phyloP scores from a whole-genome alignment of 2,329 filamentous ascomycete species.

The Penicillium sp. region DNA sequence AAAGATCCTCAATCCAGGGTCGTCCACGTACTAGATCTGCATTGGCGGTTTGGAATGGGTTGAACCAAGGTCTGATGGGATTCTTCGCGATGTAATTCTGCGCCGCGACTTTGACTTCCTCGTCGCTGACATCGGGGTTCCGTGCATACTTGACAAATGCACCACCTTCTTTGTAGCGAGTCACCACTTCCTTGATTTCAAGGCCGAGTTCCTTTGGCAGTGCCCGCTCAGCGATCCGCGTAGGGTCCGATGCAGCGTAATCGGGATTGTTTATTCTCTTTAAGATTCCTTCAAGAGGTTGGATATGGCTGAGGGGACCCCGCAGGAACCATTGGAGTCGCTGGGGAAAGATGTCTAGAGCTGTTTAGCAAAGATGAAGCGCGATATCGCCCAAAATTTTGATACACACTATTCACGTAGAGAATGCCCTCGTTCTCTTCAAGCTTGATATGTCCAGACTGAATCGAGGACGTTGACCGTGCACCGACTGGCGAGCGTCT shows the following conservation, averaged over 20 bases:
- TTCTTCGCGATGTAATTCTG: conserved; percentile 63
- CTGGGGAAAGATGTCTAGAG: conserved; percentile 75
- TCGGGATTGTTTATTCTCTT: conserved; percentile 52
- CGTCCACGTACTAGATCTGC: conserved; percentile 74
- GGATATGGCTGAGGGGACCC: conserved; percentile 48
- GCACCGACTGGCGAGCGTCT: conserved; percentile 1
- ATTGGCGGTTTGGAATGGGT: conserved; percentile 69
- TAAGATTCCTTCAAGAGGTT: conserved; percentile 49
- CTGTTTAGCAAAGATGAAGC: neutral
- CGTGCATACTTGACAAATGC: conserved; percentile 84
- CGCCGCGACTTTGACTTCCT: conserved; percentile 61
- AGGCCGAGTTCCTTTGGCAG: conserved; percentile 63
- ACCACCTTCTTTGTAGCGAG: conserved; percentile 84
- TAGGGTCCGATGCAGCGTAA: conserved; percentile 56
- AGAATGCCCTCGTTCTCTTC: conserved; percentile 75
- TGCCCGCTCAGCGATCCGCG: conserved; percentile 57
- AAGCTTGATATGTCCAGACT: conserved; percentile 78
- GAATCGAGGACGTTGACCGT: conserved; percentile 55
- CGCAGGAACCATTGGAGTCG: conserved; percentile 64
- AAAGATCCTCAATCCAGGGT: conserved; percentile 92
- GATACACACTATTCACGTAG: conserved; percentile 77
- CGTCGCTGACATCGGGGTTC: conserved; percentile 45
- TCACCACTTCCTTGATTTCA: conserved; percentile 76
- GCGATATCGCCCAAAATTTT: neutral
- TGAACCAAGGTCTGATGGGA: conserved; percentile 86